Evolutionary conservation across 305 asterid genomes (phyloP).

Genomic region (Solanum chacoense): DNA sequence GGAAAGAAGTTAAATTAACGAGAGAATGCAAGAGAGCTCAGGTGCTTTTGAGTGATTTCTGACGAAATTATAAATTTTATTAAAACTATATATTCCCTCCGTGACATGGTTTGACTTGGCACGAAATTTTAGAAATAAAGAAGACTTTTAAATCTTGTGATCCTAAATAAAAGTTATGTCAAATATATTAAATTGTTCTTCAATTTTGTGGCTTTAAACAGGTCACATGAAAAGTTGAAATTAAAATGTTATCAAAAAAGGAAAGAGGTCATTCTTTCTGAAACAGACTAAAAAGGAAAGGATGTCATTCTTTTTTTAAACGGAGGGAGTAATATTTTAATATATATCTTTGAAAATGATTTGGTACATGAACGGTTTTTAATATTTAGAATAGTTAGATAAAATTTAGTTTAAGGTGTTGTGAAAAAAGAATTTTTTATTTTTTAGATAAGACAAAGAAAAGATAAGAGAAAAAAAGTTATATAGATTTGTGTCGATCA

Average conservation of each 20-base stretch:
- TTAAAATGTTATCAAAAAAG: too few species aligned
- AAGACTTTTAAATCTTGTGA: too few species aligned
- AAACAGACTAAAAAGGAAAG: too few species aligned
- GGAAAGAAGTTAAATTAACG: neutral
- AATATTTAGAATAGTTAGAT: neutral
- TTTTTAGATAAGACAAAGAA: neutral
- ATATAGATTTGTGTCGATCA: neutral
- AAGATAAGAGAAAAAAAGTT: neutral
- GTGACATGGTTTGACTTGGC: too few species aligned
- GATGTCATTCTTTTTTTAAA: too few species aligned
- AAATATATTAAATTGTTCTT: too few species aligned
- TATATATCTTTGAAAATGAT: neutral
- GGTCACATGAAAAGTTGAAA: accelerated
- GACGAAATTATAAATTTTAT: neutral
- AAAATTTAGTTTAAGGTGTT: neutral
- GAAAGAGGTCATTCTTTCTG: too few species aligned
- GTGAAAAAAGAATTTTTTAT: too few species aligned
- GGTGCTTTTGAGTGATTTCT: neutral
- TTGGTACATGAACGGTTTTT: neutral
- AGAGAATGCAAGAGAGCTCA: neutral
- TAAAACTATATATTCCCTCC: neutral
- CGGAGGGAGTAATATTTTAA: too few species aligned
- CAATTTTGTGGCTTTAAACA: too few species aligned
- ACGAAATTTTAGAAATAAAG: too few species aligned
- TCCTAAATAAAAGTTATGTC: too few species aligned